These are phyloP conservation scores for Cryptosporidium sp. DNA, from an alignment of 169 alveolate species.

Conservation along the genomic window DNA sequence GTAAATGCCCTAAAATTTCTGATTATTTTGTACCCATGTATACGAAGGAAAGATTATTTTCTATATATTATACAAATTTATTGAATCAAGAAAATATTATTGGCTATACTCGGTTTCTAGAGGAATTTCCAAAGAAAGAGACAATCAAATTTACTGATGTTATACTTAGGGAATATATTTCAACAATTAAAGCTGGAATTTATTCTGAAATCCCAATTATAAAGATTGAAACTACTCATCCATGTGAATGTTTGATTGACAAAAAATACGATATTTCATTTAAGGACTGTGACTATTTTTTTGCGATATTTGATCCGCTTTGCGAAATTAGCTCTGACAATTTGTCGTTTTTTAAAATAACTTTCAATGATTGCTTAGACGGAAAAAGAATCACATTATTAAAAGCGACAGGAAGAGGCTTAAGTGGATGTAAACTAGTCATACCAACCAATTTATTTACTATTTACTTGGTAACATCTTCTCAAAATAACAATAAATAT, in stretches of 20 bases:
- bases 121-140: not conserved
- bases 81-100: not conserved
- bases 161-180: slow-evolving; percentile 8
- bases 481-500: slow-evolving; percentile 11
- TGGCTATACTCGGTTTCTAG: slow-evolving; percentile 9
- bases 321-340: slow-evolving; percentile 76
- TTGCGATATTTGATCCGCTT: slow-evolving; percentile 77
- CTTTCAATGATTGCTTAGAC: slow-evolving; percentile 41
- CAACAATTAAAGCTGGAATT: slow-evolving; percentile 1
- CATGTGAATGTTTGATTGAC: slow-evolving; percentile 63
- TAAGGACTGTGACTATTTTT: slow-evolving; percentile 68
- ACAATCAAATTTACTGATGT: not conserved
- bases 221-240: slow-evolving; percentile 75
- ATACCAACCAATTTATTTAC: slow-evolving; percentile 27
- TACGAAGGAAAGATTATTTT: not conserved
- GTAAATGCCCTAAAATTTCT: slow-evolving; percentile 1
- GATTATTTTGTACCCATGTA: slow-evolving; percentile 43
- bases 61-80: slow-evolving; percentile 8
- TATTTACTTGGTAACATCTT: slow-evolving; percentile 19
- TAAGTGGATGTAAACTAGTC: slow-evolving; percentile 30
- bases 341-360: slow-evolving; percentile 50
- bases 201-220: slow-evolving; percentile 49
- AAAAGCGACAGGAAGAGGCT: not conserved
- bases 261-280: slow-evolving; percentile 36
- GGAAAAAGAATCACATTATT: slow-evolving; percentile 1